Evolutionary conservation across 2,329 filamentous ascomycete genomes (phyloP), one percentile per base, ranked within the genome.

Genomic region (Stagonosporopsis vannaccii): DNA sequence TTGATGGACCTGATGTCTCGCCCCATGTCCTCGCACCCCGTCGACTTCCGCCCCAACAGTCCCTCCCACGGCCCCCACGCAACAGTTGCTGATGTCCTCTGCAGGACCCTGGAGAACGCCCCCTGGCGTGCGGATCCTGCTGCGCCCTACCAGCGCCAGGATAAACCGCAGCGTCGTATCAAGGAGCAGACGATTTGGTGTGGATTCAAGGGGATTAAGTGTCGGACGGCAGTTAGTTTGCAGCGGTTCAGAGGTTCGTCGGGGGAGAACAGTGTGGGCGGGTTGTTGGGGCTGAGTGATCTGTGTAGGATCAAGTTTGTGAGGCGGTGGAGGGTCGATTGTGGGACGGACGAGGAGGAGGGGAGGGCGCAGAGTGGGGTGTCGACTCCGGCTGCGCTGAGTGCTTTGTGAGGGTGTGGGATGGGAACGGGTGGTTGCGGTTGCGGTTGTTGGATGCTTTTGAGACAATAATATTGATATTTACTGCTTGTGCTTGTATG

Each of bases 101-200:
- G 39, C 26, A 22, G 7, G 11, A 17, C 26, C 3, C 28, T 42
- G 4, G 46, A 42, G 13, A 7, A 12, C 4, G 23, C 9, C 5
- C 8, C 15, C 20, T 49, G 46, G 28, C 11, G 8, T 4, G 6
- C 44, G 15, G 44, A 47, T 30, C 33, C 44, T 15, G 5, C 8
- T 9, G 7, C 15, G 7, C 6, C 13, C 1, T n/a, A 11, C 17
- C 30, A 8, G 4, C 42, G 30, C 17, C 23, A 6, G 8, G 11
- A 8, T 15, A 43, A 12, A 8, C 12, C 28, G 13, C 17, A 15
- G 33, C 25, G 40, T 33, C 37, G 28, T 15, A 9, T 51, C 33
- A 45, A 51, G n/a, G 33, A 51, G 33, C 49, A 39, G 41, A 26
- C 33, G 1, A 33, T 51, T 11, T 51, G 32, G 32, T 51, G 41